Base-by-base conservation (phyloP, 768 basidiomycete species). In the Panus rudis region DNA sequence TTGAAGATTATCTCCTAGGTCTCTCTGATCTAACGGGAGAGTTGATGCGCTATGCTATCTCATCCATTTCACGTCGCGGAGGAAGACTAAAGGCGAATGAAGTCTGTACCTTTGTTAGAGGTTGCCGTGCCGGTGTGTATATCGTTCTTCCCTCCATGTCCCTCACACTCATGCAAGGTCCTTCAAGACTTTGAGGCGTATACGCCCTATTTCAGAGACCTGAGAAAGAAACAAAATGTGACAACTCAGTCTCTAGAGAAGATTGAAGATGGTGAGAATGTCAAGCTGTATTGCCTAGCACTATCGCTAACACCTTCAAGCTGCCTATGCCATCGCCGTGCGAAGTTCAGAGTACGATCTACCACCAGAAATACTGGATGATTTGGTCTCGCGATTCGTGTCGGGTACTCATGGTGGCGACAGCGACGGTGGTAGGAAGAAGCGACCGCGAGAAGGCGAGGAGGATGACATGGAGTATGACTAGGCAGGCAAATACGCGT, bases 11-110 rank as follows among this genome's bases (percentile, higher is more conserved):
- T 57, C 68, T 97, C 12, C 76, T 97, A 3, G 96, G 96, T 4
- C 65, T 98, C 22, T 88, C 90, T 6, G 96, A 99, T 63, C 72
- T 99, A 17, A 96, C 92, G 0, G 96, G 96, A 33, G 96, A 99
- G 64, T 76, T 98, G 20, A 97, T 98, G 96, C 77, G 94, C 25
- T 85, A 84, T 50, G 92, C 91, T 10, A 94, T 97, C 47, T 87
- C 90, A 35, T 78, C 85, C 35, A 78, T 92, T 31, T 67, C 78
- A 3, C 75, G 72, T 13, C 75, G 74, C 35, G 83, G 83, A 3
- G 84, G 83, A 3, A 75, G 78, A 10, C 62, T 67, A 45, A 78
- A 73, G 53, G 84, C 85, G 1, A 66, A 63, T 16, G 67, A 79
- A 48, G 73, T 87, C 5, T 83, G 84, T 54, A 64, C 64, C 13